Base-by-base conservation (phyloP, 1,284 basidiomycete genomes). In the Ceratobasidium papillatum region DNA sequence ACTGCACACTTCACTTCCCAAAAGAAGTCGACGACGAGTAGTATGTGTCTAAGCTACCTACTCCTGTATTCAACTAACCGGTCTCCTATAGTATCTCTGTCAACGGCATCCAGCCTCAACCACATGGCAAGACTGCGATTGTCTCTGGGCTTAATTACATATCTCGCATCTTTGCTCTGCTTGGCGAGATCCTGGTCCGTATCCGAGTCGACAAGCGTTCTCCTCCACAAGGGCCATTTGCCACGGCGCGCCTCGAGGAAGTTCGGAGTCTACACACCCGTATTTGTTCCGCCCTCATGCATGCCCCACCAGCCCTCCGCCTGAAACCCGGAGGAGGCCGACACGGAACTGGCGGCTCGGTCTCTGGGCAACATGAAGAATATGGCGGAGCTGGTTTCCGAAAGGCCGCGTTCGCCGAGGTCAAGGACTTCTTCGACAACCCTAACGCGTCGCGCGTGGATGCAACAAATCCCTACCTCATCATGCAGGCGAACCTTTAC, bases 371-470 rank as follows among this genome's bases (percentile, higher is more conserved):
- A 47, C 66, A 56, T 3, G 66, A 69, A n/a, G 74, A 78, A 58
- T 77, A 76, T 65, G 75, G 77, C 43, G 77, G 75, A 22, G 74
- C 75, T 41, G 75, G 77, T 12, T 94, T 92, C 84, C 84, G 90
- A 51, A 91, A 93, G 81, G 89, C 90, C 12, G 92, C 94, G 7
- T 93, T 93, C 76, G 90, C 90, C 1, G 92, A 94, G 81, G 91
- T 96, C 77, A 93, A 91, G 80, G 91, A 94, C 80, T 93, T 95
- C 81, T 94, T 96, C 80, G 91, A 94, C 78, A 93, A 95, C 80
- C 93, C 94, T 19, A 92, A 93, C 77, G 92, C 93, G 3, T 92
- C 89, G 12, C 87, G 92, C 32, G 91, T 89, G 69, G 92, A 93
- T 78, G 93, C 93, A 0, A 86, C 92, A 74, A 94, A 96, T 81